Base-by-base conservation (phyloP, 108 stramenopile species). In the Seminavis robusta region DNA sequence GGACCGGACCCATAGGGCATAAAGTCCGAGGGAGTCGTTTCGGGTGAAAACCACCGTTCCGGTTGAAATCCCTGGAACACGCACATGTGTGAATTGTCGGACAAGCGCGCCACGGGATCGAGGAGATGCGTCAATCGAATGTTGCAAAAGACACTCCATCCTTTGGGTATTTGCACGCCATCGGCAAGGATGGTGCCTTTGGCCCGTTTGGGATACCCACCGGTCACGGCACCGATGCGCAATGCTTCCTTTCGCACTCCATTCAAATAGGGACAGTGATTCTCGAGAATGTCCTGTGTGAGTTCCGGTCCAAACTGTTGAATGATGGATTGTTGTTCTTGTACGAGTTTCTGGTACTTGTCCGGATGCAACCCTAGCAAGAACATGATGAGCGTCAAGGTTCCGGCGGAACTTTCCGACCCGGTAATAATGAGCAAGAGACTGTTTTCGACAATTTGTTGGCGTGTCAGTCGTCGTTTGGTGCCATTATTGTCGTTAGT, bases 1-100 rank as follows among this genome's bases (percentile, higher is more conserved):
- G 75, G 75, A 33, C 79, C 79, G 30, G 23, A 52, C 2, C 79
- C 79, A 54, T 69, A 72, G 1, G 75, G 72, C 33, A 81, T 63
- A 52, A 52, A 80, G 26, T 71, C 74, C 17, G 63, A 47, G 31
- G 72, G 72, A 1, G 61, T 73, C 4, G 37, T 41, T 2, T 25
- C 37, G 0, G 69, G 63, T 25, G 51, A 10, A 33, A 78, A 25
- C 77, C 77, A 78, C 25, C 72, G 61, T 56, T 78, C 77, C 1
- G 77, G 77, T 38, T 53, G 42, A 39, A 74, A 78, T 34, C 73
- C 77, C 17, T 38, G 15, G 33, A 20, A 20, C 11, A 56, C 19
- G 25, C 41, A 37, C 54, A 56, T 56, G 16, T 34, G n/a, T n/a
- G n/a, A n/a, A n/a, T n/a, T n/a, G n/a, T n/a, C n/a, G n/a, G n/a